These are phyloP conservation scores for Phaffomyces opuntiae DNA, from an alignment of 805 yeast genomes.

Conservation along the genomic window DNA sequence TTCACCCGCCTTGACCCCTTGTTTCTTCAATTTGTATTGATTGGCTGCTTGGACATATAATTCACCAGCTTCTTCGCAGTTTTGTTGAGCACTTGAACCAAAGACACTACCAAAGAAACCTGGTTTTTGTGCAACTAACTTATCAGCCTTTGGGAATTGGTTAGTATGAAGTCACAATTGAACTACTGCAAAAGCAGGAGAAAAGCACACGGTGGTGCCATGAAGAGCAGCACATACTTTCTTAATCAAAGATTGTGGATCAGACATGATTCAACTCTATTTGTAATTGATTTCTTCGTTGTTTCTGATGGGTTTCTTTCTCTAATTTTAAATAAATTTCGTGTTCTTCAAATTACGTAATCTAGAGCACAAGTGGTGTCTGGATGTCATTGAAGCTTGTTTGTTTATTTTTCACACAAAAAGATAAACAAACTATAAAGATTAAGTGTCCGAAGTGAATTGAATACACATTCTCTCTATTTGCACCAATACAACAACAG, in stretches of 20 bases:
- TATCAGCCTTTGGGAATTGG: conserved; percentile 46
- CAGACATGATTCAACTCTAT: conserved; percentile 5
- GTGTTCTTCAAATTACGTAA: too few species aligned
- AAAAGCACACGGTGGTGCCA: too few species aligned
- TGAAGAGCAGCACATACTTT: conserved; percentile 19
- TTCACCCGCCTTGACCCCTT: conserved; percentile 68
- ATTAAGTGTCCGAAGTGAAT: too few species aligned
- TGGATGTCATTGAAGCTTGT: too few species aligned
- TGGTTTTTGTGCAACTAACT: conserved; percentile 58
- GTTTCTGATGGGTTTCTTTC: too few species aligned
- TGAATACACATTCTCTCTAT: too few species aligned
- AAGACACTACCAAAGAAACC: conserved; percentile 62
- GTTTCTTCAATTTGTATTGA: conserved; percentile 68
- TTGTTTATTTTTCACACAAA: too few species aligned
- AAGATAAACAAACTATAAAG: too few species aligned
- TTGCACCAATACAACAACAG: background rate
- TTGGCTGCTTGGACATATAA: conserved; percentile 92
- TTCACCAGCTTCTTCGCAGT: conserved; percentile 90
- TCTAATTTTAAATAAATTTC: too few species aligned
- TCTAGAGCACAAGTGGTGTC: too few species aligned
- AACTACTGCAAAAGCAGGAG: conserved; percentile 11
- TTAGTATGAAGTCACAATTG: background rate
- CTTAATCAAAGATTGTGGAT: conserved; percentile 30
- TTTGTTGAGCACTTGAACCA: conserved; percentile 53
- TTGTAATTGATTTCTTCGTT: background rate